Base-by-base conservation (phyloP, 148 eudicot genomes). In the Mesembryanthemum crystallinum region DNA sequence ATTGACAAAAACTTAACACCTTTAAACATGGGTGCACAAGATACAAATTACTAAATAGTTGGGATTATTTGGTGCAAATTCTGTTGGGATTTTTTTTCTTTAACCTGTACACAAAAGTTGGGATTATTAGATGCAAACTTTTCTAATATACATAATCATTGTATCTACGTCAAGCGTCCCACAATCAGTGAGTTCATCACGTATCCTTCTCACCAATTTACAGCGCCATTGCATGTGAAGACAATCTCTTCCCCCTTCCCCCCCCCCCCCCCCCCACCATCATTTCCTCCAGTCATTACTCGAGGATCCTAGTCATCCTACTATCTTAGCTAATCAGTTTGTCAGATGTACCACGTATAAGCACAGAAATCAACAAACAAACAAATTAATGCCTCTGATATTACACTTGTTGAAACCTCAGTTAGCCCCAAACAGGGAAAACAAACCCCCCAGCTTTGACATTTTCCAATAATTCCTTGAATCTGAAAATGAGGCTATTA, bases 171-270 rank as follows among this genome's bases (percentile, higher is more conserved):
- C 9, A 73, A n/a, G 35, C 29, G 45, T 30, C 42, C 57, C 52
- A 52, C 14, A 71, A 24, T 63, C 42, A 5, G 20, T 54, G 17
- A 47, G 9, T 57, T 66, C 30, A 21, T 60, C 58, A 72, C 18
- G 65, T 30, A 54, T 52, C 45, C 42, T 54, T 37, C 71, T 64
- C 60, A 62, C 23, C 58, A 68, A 59, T 18, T 45, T 77, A 20
- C 29, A 18, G 21, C 2, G 12, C 45, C 69, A 43, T 15, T 69
- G 68, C 69, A 51, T 35, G 57, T 28, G 23, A 52, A 71, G 21
- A 18, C 76, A 43, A 73, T 62, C 35, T 11, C 21, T 25, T 11
- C 7, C 20, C 9, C 37, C 37, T 4, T 18, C 20, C 33, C 18
- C 37, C 66, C 21, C 15, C 33, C 4, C 71, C 64, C 63, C 15